A percentile compares a stretch with the other conserved stretches of the same genome.
phyloP scores from a whole-genome alignment of 495 filamentous ascomycete genomes.

The Cudoniella acicularis region DNA sequence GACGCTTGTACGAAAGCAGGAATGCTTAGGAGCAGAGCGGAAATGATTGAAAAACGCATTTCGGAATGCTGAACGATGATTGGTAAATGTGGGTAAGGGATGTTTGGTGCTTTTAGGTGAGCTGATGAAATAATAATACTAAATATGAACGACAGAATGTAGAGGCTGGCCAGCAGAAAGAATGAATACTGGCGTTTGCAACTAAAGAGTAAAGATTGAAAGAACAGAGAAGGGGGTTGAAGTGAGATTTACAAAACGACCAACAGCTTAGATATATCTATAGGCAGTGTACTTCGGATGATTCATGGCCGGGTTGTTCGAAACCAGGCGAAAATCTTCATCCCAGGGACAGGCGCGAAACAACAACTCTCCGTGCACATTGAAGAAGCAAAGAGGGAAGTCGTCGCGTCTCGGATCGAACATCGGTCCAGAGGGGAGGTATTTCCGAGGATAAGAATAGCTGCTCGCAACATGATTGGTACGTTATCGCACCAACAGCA shows the following conservation, averaged over 20 bases:
- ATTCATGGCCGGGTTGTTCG: not conserved
- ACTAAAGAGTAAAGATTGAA: not conserved
- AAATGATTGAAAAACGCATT: conserved; percentile 16
- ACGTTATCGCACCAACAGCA: not conserved
- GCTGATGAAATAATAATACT: not conserved
- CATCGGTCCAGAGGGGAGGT: not conserved
- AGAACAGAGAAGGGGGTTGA: not conserved
- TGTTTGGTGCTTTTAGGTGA: not conserved
- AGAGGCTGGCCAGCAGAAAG: conserved; percentile 17
- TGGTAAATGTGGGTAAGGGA: not conserved
- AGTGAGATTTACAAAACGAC: not conserved
- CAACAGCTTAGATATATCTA: not conserved
- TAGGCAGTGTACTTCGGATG: not conserved
- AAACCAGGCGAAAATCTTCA: not conserved
- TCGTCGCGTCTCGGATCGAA: not conserved
- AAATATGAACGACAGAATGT: not conserved
- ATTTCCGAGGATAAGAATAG: not conserved
- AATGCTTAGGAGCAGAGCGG: not conserved
- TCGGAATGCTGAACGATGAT: not conserved
- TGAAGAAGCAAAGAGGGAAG: not conserved
- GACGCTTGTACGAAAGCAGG: not conserved
- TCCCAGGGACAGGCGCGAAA: not conserved
- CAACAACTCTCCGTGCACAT: not conserved
- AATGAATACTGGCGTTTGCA: conserved; percentile 8
- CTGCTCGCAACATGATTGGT: not conserved